Evolutionary conservation across 2,329 filamentous ascomycete genomes (phyloP).

Genomic region (Stagonosporopsis vannaccii): DNA sequence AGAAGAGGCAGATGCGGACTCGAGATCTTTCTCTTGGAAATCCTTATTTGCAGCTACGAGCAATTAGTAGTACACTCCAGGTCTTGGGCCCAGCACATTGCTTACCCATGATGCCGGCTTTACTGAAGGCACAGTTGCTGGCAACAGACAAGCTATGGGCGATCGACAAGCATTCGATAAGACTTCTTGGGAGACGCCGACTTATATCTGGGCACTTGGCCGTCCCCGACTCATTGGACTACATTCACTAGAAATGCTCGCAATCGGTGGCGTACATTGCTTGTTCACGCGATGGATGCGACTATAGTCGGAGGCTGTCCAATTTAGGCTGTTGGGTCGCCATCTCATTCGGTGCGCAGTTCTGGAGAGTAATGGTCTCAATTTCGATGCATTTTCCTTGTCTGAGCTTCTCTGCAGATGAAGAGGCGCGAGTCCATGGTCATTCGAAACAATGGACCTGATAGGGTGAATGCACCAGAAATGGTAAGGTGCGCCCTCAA

Average conservation of each 20-base stretch:
- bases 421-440: background rate
- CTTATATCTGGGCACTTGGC: constrained; percentile 13
- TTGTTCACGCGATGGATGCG: constrained; percentile 4
- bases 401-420: background rate
- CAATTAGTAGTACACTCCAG: background rate
- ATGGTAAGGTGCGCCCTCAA: constrained; percentile 8
- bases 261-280: constrained; percentile 7
- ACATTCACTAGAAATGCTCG: background rate
- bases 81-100: too few relatives aligned
- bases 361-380: background rate
- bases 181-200: constrained; percentile 11
- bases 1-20: constrained; percentile 13
- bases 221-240: background rate
- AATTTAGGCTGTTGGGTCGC: background rate
- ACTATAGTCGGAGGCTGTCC: constrained; percentile 1
- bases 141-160: background rate
- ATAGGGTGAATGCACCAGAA: constrained; percentile 4
- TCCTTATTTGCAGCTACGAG: background rate
- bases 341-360: background rate
- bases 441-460: background rate
- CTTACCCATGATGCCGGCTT: constrained; percentile 5
- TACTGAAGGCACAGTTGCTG: background rate
- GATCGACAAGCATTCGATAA: constrained; percentile 13
- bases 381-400: background rate
- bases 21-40: constrained; percentile 5